These are phyloP conservation scores for Blastomyces percursus DNA, from an alignment of 2,329 filamentous ascomycete genomes.

Conservation along the genomic window DNA sequence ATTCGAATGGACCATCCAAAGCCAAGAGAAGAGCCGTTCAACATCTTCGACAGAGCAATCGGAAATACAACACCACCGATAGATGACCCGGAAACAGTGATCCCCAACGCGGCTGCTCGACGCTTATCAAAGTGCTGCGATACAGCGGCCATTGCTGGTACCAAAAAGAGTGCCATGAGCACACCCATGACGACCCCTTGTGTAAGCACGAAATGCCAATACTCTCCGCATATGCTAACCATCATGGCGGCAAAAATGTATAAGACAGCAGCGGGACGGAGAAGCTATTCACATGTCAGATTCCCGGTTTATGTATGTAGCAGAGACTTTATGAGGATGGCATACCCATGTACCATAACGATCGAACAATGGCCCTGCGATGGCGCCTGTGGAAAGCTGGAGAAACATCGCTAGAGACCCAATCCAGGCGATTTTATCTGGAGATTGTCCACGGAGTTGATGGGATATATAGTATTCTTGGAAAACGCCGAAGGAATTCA, in stretches of 20 bases:
- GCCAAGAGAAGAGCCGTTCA: conserved; percentile 35
- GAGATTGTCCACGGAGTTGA: conserved; percentile 22
- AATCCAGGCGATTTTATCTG: conserved; percentile 35
- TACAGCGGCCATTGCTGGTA: conserved; percentile 38
- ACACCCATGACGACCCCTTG: conserved; percentile 28
- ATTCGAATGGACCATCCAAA: conserved; percentile 46
- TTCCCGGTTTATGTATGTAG: neutral
- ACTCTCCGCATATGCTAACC: conserved; percentile 34
- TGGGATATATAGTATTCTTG: conserved; percentile 36
- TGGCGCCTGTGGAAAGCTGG: conserved; percentile 25
- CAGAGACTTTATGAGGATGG: neutral
- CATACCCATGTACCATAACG: conserved; percentile 32
- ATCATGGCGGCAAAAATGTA: conserved; percentile 24
- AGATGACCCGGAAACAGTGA: conserved; percentile 39
- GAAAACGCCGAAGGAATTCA: conserved; percentile 39
- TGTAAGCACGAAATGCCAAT: conserved; percentile 44
- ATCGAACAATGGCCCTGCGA: conserved; percentile 35
- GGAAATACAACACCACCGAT: conserved; percentile 46
- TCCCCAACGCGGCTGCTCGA: conserved; percentile 38
- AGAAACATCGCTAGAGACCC: conserved; percentile 31
- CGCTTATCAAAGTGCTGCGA: conserved; percentile 41
- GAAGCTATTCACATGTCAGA: conserved; percentile 1
- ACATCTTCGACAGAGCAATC: conserved; percentile 37
- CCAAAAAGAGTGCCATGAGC: conserved; percentile 32
- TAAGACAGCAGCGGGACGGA: conserved; percentile 10